Evolutionary conservation across 257 asterid genomes (phyloP).

Genomic region (Henckelia pumila): DNA sequence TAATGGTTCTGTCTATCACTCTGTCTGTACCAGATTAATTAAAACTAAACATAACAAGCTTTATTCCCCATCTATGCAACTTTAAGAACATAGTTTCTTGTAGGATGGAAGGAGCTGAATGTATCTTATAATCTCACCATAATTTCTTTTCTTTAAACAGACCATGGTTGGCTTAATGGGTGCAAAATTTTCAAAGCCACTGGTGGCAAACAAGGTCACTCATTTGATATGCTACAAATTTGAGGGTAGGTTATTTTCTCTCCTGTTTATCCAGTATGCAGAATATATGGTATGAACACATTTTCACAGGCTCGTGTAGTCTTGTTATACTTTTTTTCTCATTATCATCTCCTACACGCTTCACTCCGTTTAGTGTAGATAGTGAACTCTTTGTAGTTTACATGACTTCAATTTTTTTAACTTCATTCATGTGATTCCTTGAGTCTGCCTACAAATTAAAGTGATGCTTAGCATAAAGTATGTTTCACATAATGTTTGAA

Average conservation of each 20-base stretch:
- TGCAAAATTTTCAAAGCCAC: conserved; percentile 79
- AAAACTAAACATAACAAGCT: conserved; percentile 5
- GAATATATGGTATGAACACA: conserved; percentile 4
- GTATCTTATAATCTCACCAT: background rate
- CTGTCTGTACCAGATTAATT: conserved; percentile 20
- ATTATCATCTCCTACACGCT: background rate
- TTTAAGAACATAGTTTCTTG: background rate
- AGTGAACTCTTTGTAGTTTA: background rate
- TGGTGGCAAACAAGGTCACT: conserved; percentile 74
- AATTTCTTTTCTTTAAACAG: conserved; percentile 36
- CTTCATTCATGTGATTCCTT: background rate
- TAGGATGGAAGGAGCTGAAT: conserved; percentile 5
- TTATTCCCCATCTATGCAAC: background rate
- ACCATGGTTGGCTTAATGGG: conserved; percentile 92
- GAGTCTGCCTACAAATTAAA: background rate
- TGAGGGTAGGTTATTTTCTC: conserved; percentile 64
- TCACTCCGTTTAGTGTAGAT: background rate
- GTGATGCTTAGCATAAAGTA: background rate
- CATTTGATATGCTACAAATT: conserved; percentile 96
- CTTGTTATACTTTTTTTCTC: background rate
- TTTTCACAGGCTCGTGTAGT: conserved; percentile 2
- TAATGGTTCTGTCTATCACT: conserved; percentile 56
- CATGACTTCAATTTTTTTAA: no score
- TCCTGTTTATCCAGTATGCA: conserved; percentile 3
- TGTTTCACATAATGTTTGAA: background rate